These are phyloP conservation scores for Fusarium setosum DNA, from an alignment of 2,329 filamentous ascomycete genomes.

Conservation along the genomic window DNA sequence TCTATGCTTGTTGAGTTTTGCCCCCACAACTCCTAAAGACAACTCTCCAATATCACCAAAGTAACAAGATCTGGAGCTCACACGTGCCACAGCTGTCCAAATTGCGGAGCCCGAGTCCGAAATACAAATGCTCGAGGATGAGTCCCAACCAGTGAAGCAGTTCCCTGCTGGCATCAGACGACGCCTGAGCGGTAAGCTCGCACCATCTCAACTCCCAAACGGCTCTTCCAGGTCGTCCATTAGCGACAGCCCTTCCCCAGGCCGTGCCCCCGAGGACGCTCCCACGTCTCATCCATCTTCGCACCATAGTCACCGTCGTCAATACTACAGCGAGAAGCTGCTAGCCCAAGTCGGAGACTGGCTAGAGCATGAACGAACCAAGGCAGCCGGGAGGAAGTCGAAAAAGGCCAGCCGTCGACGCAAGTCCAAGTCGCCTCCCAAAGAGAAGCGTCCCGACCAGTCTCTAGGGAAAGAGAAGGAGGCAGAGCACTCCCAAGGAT, in stretches of 20 bases:
- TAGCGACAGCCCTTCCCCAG: constrained; percentile 45
- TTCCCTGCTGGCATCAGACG: constrained; percentile 48
- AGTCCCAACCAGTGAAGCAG: constrained; percentile 44
- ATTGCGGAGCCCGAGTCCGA: constrained; percentile 64
- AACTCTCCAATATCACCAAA: not conserved
- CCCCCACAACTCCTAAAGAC: not conserved
- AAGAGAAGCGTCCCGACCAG: constrained; percentile 30
- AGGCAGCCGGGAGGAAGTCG: constrained; percentile 63
- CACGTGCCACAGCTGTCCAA: constrained; percentile 61
- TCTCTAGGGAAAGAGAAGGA: constrained; percentile 23
- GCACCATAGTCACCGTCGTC: constrained; percentile 46
- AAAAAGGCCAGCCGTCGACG: constrained; percentile 52
- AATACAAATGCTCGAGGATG: constrained; percentile 46
- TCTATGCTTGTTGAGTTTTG: not conserved
- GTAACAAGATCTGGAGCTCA: constrained; percentile 30
- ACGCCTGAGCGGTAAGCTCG: constrained; percentile 48
- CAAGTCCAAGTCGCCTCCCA: constrained; percentile 54
- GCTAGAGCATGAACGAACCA: constrained; percentile 82
- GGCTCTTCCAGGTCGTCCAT: constrained; percentile 60
- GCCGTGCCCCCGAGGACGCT: constrained; percentile 45
- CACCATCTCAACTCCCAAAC: constrained; percentile 42
- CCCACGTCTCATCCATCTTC: constrained; percentile 22
- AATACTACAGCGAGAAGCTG: constrained; percentile 65
- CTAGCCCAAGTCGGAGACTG: constrained; percentile 83
- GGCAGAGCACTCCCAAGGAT: constrained; percentile 26